Percentiles rank a stretch among this genome's conserved stretches.
phyloP scores from a whole-genome alignment of 2,329 filamentous ascomycete species.

The Colletotrichum kahawae region DNA sequence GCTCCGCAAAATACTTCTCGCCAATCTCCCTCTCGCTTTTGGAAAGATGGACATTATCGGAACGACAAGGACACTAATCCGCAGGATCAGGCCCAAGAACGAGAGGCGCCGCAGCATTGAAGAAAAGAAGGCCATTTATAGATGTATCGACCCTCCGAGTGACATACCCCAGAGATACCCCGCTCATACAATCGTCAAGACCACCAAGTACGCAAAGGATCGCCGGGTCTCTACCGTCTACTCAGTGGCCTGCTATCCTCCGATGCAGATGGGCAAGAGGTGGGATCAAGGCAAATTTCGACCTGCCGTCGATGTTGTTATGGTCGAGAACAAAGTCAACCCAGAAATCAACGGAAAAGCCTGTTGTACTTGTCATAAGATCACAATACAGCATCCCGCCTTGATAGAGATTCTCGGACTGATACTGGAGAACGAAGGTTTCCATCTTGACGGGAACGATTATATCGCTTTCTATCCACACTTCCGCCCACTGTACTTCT shows the following conservation, averaged over 20 bases:
- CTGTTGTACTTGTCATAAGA: conserved; percentile 42
- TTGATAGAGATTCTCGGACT: conserved; percentile 47
- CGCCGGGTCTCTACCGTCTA: conserved; percentile 27
- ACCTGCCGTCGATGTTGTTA: conserved; percentile 51
- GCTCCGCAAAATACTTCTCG: background rate
- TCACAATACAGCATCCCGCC: conserved; percentile 47
- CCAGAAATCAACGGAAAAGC: conserved; percentile 41
- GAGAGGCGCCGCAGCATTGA: conserved; percentile 10
- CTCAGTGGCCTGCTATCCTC: conserved; percentile 47
- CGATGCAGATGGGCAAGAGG: conserved; percentile 45
- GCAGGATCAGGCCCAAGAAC: background rate
- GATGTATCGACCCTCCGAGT: conserved; percentile 5
- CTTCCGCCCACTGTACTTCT: conserved; percentile 49
- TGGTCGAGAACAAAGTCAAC: conserved; percentile 48
- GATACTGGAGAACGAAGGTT: conserved; percentile 45
- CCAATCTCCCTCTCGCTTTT: background rate
- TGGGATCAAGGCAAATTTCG: conserved; percentile 39
- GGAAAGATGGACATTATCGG: background rate
- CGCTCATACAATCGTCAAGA: conserved; percentile 37
- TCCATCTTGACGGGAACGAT: conserved; percentile 42
- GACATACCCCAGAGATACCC: conserved; percentile 10
- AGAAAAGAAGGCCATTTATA: conserved; percentile 14
- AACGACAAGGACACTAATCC: background rate
- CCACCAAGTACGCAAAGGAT: conserved; percentile 42
- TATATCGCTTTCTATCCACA: conserved; percentile 40